These are phyloP conservation scores for Curvularia lunata DNA, from an alignment of 2,329 filamentous ascomycete species.

Conservation along the genomic window DNA sequence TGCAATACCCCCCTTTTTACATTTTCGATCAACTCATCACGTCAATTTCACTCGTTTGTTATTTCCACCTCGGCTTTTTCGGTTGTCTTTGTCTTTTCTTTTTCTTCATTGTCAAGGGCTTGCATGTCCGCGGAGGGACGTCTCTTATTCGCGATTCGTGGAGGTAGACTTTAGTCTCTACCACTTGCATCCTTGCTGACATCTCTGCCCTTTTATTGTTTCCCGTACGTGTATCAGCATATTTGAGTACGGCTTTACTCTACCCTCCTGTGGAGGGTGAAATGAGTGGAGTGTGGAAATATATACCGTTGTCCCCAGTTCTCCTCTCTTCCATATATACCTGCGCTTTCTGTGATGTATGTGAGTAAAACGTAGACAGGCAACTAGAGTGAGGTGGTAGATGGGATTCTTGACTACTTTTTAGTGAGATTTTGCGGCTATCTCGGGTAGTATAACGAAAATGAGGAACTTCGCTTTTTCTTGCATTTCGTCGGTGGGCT, in stretches of 20 bases:
- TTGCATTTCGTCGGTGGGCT: no score
- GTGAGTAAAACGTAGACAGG: neutral
- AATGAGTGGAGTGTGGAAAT: neutral
- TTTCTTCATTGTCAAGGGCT: neutral
- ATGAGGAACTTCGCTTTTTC: no score
- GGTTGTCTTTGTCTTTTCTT: neutral
- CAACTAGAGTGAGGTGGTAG: no score
- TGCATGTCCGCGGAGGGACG: neutral
- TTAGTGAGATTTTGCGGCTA: no score
- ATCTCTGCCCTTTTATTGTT: neutral
- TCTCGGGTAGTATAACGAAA: no score
- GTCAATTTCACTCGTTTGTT: neutral
- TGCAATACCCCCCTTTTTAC: constrained; percentile 1
- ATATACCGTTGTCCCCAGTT: neutral
- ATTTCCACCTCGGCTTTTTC: neutral
- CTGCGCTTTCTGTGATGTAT: neutral
- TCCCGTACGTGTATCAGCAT: neutral
- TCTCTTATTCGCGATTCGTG: neutral
- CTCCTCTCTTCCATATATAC: neutral
- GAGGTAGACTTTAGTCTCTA: neutral
- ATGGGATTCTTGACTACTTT: no score
- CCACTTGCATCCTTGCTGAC: neutral
- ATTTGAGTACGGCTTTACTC: neutral
- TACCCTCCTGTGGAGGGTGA: neutral
- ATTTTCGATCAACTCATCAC: neutral